Percentiles rank a stretch among this genome's conserved stretches.
Conservation (phyloP, 1,139 yeast species). For the Lodderomyces oxycetoniae region DNA sequence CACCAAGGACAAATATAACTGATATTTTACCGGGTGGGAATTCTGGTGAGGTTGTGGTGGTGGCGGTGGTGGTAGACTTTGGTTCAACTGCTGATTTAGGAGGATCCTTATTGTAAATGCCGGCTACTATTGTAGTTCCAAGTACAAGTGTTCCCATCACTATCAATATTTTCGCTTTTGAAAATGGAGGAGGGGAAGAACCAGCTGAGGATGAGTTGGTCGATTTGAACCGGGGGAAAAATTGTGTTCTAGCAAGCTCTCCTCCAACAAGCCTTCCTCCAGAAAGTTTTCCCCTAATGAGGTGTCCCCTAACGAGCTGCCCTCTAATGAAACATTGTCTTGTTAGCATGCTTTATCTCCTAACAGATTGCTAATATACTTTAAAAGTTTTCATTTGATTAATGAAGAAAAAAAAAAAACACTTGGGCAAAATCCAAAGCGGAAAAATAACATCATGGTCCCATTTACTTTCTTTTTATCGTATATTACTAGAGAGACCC, state of each 20-base stretch:
- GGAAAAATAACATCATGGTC: too few species aligned
- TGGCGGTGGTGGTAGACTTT: conserved; percentile 18
- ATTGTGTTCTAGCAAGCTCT: not conserved
- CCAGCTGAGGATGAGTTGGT: conserved; percentile 13
- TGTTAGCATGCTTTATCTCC: conserved; percentile 6
- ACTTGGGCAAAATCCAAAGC: too few species aligned
- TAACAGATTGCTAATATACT: conserved; percentile 1
- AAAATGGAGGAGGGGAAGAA: conserved; percentile 17
- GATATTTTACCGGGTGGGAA: conserved; percentile 62
- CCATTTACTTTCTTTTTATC: too few species aligned
- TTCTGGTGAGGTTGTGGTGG: conserved; percentile 27
- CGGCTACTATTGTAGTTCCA: conserved; percentile 46
- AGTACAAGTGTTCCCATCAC: conserved; percentile 37
- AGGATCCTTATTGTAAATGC: conserved; percentile 38
- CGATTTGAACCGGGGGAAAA: conserved; percentile 16
- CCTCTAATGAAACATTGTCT: conserved; percentile 10
- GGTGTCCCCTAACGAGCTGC: too few species aligned
- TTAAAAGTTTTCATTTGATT: conserved; percentile 4
- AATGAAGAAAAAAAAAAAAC: not conserved
- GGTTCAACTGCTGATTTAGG: conserved; percentile 51
- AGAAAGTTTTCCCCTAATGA: too few species aligned
- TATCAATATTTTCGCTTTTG: conserved; percentile 24
- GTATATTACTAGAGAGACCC: too few species aligned
- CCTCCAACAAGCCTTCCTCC: conserved; percentile 5
- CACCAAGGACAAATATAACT: conserved; percentile 85